A percentile compares a stretch with the other conserved stretches of the same genome.
Conservation (phyloP, 768 basidiomycete species). For the Leccinum truebloodii region DNA sequence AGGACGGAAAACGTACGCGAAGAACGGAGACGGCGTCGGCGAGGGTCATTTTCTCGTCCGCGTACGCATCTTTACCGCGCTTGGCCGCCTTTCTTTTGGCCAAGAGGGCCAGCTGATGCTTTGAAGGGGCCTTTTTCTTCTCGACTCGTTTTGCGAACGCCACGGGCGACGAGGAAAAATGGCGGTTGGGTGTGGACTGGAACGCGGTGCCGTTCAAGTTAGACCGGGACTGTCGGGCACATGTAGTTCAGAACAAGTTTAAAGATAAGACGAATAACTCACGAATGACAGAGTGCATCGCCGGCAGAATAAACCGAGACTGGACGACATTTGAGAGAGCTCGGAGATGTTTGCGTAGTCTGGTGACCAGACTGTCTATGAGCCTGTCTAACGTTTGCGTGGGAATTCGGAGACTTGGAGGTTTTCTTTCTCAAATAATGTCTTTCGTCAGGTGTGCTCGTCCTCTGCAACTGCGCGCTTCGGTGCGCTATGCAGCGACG, state of each 20-base stretch:
- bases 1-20: conserved; percentile 48
- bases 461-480: conserved; percentile 36
- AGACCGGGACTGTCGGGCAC: conserved; percentile 6
- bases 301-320: conserved; percentile 27
- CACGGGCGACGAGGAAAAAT: conserved; percentile 53
- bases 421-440: conserved; percentile 34
- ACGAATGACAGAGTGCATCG: conserved; percentile 22
- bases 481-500: conserved; percentile 45
- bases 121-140: conserved; percentile 62
- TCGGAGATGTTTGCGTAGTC: conserved; percentile 10
- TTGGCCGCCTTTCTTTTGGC: conserved; percentile 57
- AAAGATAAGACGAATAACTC: background rate
- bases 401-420: conserved; percentile 17
- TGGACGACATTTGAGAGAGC: conserved; percentile 14
- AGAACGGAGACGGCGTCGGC: conserved; percentile 67
- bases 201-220: background rate
- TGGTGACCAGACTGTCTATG: too few species aligned
- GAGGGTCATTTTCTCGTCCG: conserved; percentile 66
- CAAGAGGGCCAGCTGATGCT: conserved; percentile 70
- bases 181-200: conserved; percentile 8
- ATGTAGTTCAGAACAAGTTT: background rate
- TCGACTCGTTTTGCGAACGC: conserved; percentile 48
- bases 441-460: conserved; percentile 40
- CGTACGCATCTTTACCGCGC: conserved; percentile 55
- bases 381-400: conserved; percentile 15